A percentile compares a stretch with the other conserved stretches of the same genome.
Conservation (phyloP, 2,329 filamentous ascomycete species). For the Aspergillus puulaauensis region DNA sequence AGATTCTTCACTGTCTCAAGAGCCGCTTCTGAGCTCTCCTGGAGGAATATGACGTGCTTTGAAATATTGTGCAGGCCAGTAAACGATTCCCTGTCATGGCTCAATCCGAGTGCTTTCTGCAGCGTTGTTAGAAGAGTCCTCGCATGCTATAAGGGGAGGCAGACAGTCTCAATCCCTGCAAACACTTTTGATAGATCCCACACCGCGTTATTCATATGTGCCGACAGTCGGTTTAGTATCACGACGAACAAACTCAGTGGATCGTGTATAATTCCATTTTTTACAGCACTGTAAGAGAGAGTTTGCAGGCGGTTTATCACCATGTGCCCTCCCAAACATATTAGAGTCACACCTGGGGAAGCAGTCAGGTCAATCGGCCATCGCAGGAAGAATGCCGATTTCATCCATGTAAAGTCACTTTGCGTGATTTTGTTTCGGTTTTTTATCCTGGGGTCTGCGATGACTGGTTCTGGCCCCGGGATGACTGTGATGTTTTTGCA, state of each 20-base stretch:
- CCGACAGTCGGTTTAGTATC: not conserved
- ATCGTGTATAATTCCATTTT: not conserved
- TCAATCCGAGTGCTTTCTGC: not conserved
- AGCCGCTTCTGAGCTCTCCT: not conserved
- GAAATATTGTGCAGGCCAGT: not conserved
- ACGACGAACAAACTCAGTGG: not conserved
- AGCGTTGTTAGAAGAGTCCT: not conserved
- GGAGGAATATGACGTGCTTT: constrained; percentile 1
- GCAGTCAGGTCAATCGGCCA: not conserved
- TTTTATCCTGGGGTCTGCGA: not conserved
- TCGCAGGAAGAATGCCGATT: not conserved
- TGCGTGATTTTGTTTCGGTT: not conserved
- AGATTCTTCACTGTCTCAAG: not conserved
- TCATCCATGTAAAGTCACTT: not conserved
- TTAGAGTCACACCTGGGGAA: not conserved
- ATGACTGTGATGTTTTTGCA: not conserved
- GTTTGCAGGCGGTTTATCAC: not conserved
- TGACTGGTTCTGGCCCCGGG: not conserved
- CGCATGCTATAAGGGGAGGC: not conserved
- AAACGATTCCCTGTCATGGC: not conserved
- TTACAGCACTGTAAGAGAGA: not conserved
- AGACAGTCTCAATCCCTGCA: not conserved
- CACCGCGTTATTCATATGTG: not conserved
- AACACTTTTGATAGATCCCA: not conserved
- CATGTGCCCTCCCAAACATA: not conserved